phyloP scores from a whole-genome alignment of 1,139 yeast species.

The Taphrina confusa region DNA sequence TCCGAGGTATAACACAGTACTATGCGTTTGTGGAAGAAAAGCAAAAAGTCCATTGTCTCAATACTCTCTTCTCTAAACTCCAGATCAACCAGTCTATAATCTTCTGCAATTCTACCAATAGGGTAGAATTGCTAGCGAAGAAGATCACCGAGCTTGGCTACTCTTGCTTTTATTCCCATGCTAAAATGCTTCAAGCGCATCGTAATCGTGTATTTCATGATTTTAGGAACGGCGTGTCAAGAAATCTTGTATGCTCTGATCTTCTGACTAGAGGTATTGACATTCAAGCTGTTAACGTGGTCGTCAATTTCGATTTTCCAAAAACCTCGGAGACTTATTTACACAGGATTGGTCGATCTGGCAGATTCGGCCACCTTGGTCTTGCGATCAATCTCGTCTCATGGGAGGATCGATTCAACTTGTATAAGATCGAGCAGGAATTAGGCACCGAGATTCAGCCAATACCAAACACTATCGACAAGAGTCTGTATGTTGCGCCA shows the following conservation, averaged over 20 bases:
- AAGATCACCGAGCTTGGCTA: constrained; percentile 95
- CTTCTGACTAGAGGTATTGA: constrained; percentile 97
- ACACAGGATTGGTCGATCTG: constrained; percentile 99
- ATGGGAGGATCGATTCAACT: constrained; percentile 87
- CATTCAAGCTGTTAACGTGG: constrained; percentile 98
- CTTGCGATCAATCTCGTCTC: constrained; percentile 93
- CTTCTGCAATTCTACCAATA: constrained; percentile 92
- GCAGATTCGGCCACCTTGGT: constrained; percentile 98
- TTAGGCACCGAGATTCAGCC: constrained; percentile 97
- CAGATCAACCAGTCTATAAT: constrained; percentile 96
- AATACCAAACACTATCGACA: constrained; percentile 87
- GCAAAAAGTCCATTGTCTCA: constrained; percentile 91
- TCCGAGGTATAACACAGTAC: constrained; percentile 94
- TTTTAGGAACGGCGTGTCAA: constrained; percentile 96
- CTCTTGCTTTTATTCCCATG: constrained; percentile 96
- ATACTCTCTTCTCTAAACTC: constrained; percentile 87
- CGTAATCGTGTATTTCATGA: constrained; percentile 98
- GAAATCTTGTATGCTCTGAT: constrained; percentile 96
- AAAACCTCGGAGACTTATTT: constrained; percentile 95
- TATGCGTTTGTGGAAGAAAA: constrained; percentile 97
- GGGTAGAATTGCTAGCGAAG: constrained; percentile 93
- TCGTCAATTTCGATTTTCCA: constrained; percentile 96
- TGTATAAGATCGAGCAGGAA: constrained; percentile 95
- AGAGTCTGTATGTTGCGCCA: constrained; percentile 67
- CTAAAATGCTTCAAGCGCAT: constrained; percentile 95